A percentile compares a stretch with the other conserved stretches of the same genome.
Evolutionary conservation across 768 basidiomycete species (phyloP).

Genomic region (Tricholomella constricta): DNA sequence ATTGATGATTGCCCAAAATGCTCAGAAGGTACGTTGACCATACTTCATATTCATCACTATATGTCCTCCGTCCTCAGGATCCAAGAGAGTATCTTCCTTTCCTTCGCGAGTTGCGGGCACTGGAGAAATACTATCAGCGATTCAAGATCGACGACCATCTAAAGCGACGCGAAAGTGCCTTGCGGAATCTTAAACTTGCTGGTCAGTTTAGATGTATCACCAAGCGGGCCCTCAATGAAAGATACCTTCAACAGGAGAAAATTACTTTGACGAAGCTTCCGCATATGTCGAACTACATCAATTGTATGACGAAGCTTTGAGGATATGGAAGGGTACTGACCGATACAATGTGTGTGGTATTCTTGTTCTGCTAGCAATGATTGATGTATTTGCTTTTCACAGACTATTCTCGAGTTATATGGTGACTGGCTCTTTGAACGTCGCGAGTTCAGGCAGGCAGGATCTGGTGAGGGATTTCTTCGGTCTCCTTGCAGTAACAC

Average conservation of each 20-base stretch:
- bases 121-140: slow-evolving; percentile 80
- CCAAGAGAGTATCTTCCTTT: slow-evolving; percentile 98
- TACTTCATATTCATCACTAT: neutral
- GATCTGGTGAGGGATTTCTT: slow-evolving; percentile 57
- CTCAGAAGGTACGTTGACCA: slow-evolving; percentile 74
- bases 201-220: slow-evolving; percentile 42
- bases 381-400: slow-evolving; percentile 10
- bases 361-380: neutral
- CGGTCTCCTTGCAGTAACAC: neutral
- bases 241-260: slow-evolving; percentile 46
- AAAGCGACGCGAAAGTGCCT: slow-evolving; percentile 70
- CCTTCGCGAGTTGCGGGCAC: slow-evolving; percentile 81
- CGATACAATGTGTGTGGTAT: slow-evolving; percentile 54
- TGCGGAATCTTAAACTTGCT: slow-evolving; percentile 71
- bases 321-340: slow-evolving; percentile 70
- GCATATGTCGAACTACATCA: slow-evolving; percentile 78
- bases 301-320: slow-evolving; percentile 73
- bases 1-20: slow-evolving; percentile 93
- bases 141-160: slow-evolving; percentile 95
- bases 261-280: slow-evolving; percentile 77
- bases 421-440: slow-evolving; percentile 88
- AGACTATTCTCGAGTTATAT: slow-evolving; percentile 75
- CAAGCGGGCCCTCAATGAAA: neutral
- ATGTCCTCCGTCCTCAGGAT: slow-evolving; percentile 56
- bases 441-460: slow-evolving; percentile 82